Percentiles rank a stretch among this genome's conserved stretches.
Evolutionary conservation across 1,284 basidiomycete species (phyloP).

Genomic region (Neolentinus lepideus): DNA sequence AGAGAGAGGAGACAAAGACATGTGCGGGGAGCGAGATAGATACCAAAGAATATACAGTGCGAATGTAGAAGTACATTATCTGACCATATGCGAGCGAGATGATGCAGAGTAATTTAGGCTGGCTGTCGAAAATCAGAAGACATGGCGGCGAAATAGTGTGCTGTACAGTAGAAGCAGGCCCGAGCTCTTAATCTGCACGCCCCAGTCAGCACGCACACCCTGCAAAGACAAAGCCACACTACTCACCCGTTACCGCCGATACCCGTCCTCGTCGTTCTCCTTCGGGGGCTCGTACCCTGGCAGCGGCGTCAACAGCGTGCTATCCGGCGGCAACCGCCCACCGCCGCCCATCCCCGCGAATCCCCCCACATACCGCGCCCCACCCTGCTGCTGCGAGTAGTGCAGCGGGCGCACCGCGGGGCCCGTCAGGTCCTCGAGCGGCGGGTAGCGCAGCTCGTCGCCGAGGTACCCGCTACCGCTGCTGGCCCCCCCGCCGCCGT

Average conservation of each 20-base stretch:
- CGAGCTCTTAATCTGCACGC: background rate
- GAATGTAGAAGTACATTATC: background rate
- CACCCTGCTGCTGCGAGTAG: background rate
- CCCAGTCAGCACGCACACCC: background rate
- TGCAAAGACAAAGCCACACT: background rate
- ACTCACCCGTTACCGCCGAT: background rate
- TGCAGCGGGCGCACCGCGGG: background rate
- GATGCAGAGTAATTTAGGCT: background rate
- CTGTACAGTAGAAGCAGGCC: background rate
- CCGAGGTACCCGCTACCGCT: background rate
- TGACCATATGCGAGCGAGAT: background rate
- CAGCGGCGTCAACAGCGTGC: constrained; percentile 43
- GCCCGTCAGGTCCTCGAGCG: background rate
- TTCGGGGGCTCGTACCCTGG: constrained; percentile 27
- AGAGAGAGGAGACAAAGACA: background rate
- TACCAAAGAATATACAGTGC: background rate
- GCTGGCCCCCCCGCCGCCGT: background rate
- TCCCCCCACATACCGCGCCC: background rate
- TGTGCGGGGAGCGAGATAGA: background rate
- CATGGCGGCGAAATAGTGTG: background rate
- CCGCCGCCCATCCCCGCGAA: background rate
- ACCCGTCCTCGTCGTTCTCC: background rate
- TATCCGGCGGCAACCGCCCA: constrained; percentile 32
- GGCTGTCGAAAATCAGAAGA: background rate
- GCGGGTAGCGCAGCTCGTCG: too few species aligned